Evolutionary conservation across 768 basidiomycete genomes (phyloP).

Genomic region (Xerocomus brunneocitrinus): DNA sequence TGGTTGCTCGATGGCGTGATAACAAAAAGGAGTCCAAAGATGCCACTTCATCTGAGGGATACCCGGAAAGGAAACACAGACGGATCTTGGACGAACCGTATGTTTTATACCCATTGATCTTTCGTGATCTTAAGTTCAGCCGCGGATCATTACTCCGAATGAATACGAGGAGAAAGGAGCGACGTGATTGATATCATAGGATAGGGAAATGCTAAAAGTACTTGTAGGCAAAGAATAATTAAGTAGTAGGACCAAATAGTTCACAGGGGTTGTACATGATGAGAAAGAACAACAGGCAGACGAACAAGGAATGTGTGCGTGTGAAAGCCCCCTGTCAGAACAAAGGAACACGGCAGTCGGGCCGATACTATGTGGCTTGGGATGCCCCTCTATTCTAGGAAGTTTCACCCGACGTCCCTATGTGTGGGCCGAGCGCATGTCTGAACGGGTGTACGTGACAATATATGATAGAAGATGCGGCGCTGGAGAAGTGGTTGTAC

Average conservation of each 20-base stretch:
- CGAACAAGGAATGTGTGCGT: neutral
- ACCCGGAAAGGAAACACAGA: neutral
- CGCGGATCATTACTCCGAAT: neutral
- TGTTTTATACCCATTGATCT: too few species aligned
- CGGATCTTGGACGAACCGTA: neutral
- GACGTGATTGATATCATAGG: slow-evolving; percentile 1
- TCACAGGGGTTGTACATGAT: slow-evolving; percentile 16
- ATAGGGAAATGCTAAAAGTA: slow-evolving; percentile 8
- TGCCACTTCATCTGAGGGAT: neutral
- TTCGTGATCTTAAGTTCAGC: too few species aligned
- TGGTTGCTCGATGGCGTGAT: too few species aligned
- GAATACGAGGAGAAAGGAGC: neutral
- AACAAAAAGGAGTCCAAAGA: too few species aligned
- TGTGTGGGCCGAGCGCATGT: slow-evolving; percentile 1
- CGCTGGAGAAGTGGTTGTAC: slow-evolving; percentile 7
- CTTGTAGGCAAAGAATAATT: slow-evolving; percentile 22
- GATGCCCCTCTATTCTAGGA: slow-evolving; percentile 2
- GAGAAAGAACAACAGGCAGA: slow-evolving; percentile 3
- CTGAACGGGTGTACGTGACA: neutral
- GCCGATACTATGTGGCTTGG: too few species aligned
- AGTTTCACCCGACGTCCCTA: neutral
- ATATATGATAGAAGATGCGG: slow-evolving; percentile 2
- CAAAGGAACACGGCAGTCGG: too few species aligned
- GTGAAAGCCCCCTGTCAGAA: neutral
- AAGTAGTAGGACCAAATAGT: slow-evolving; percentile 8